These are phyloP conservation scores for Dicorynia guianensis DNA, from an alignment of 306 rosid species.

Conservation along the genomic window DNA sequence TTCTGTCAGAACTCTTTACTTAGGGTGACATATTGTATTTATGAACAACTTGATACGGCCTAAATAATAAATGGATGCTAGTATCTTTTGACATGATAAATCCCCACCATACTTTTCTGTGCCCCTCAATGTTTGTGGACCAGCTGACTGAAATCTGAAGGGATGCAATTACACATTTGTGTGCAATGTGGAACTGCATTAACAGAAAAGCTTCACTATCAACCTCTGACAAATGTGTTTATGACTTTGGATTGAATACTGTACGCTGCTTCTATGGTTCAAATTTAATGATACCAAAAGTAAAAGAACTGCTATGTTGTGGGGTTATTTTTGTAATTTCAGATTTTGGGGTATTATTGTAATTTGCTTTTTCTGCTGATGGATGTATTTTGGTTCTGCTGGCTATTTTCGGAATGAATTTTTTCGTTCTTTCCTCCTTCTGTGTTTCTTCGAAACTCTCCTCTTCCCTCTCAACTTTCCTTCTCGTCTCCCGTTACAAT, in stretches of 20 bases:
- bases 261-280: neutral
- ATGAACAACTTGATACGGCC: neutral
- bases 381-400: too few relatives aligned
- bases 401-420: too few relatives aligned
- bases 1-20: too few relatives aligned
- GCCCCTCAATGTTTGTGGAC: neutral
- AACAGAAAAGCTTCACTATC: neutral
- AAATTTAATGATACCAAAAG: neutral
- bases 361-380: too few relatives aligned
- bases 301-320: too few relatives aligned
- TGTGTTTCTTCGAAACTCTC: too few relatives aligned
- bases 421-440: too few relatives aligned
- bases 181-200: conserved; percentile 23
- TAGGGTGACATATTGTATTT: neutral
- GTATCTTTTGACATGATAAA: conserved; percentile 2
- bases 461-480: too few relatives aligned
- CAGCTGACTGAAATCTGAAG: neutral
- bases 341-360: too few relatives aligned
- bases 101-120: too few relatives aligned
- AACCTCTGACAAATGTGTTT: neutral
- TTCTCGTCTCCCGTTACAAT: too few relatives aligned
- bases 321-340: too few relatives aligned
- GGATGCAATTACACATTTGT: neutral
- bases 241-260: neutral
- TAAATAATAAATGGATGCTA: neutral